Percentiles rank a stretch among this genome's conserved stretches.
These are phyloP conservation scores for Bonia amplexicaulis DNA, from an alignment of 176 grass and related monocot genomes.

Conservation along the genomic window DNA sequence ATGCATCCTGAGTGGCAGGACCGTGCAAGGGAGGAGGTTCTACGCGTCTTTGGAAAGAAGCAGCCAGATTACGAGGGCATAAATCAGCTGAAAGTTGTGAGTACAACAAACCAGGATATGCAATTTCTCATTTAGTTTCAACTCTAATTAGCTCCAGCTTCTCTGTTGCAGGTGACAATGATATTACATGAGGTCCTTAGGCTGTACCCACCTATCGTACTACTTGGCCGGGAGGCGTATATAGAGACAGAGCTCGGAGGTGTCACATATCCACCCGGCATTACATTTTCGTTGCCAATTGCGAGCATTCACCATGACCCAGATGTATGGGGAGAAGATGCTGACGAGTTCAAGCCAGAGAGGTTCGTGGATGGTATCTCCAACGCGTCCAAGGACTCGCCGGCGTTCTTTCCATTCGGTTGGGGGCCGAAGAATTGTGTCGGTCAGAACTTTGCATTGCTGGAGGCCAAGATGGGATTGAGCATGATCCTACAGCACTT, in stretches of 20 bases:
- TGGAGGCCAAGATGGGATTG: conserved; percentile 65
- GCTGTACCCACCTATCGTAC: conserved; percentile 44
- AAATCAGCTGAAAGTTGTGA: conserved; percentile 54
- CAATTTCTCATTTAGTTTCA: background rate
- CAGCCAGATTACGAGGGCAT: conserved; percentile 39
- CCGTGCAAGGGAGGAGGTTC: conserved; percentile 55
- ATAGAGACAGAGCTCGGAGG: conserved; percentile 46
- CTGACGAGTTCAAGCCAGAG: conserved; percentile 45
- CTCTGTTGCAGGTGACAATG: conserved; percentile 53
- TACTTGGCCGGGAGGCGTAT: conserved; percentile 27
- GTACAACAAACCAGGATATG: background rate
- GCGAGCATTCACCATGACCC: conserved; percentile 54
- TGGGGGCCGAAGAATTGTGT: conserved; percentile 46
- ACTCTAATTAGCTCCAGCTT: background rate
- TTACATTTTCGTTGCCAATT: conserved; percentile 21
- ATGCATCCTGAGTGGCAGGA: conserved; percentile 59
- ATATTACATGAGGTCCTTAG: conserved; percentile 69
- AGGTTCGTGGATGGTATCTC: conserved; percentile 60
- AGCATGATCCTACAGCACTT: conserved; percentile 57
- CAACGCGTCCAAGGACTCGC: conserved; percentile 41
- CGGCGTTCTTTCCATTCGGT: conserved; percentile 49
- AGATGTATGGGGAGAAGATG: conserved; percentile 59
- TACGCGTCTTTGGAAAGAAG: conserved; percentile 25
- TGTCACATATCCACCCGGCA: conserved; percentile 44
- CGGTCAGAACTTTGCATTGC: conserved; percentile 60